A percentile compares a stretch with the other conserved stretches of the same genome.
These are phyloP conservation scores for Citrus reticulata DNA, from an alignment of 345 rosid species.

Conservation along the genomic window DNA sequence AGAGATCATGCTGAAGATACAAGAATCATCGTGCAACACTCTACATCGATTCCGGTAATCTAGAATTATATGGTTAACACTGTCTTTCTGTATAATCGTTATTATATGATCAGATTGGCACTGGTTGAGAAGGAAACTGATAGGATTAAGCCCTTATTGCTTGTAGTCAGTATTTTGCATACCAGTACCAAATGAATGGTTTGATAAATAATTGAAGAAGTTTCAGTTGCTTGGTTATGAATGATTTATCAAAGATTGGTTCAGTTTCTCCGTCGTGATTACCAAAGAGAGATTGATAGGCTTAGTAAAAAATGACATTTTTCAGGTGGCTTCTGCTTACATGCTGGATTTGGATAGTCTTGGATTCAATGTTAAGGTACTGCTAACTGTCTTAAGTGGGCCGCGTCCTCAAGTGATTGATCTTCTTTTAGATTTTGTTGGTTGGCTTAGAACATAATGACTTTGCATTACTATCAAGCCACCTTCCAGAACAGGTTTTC, in stretches of 20 bases:
- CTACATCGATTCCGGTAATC: constrained; percentile 74
- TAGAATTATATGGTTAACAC: neutral
- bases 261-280: neutral
- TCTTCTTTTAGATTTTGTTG: neutral
- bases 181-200: neutral
- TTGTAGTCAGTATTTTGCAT: neutral
- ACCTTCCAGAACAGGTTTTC: neutral
- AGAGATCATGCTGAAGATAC: constrained; percentile 92
- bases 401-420: neutral
- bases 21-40: constrained; percentile 65
- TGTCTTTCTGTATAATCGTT: neutral
- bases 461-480: neutral
- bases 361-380: constrained; percentile 92
- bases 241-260: neutral
- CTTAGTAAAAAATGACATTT: constrained; percentile 2
- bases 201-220: neutral
- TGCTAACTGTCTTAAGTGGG: neutral
- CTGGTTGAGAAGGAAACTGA: constrained; percentile 5
- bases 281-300: neutral
- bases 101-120: neutral
- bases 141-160: neutral
- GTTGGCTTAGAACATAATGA: constrained; percentile 4
- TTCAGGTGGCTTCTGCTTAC: constrained; percentile 81
- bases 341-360: constrained; percentile 91
- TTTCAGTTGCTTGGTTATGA: neutral